Percentiles rank a stretch among this genome's conserved stretches.
These are phyloP conservation scores for Fusarium bactridioides DNA, from an alignment of 2,329 filamentous ascomycete genomes.

Conservation along the genomic window DNA sequence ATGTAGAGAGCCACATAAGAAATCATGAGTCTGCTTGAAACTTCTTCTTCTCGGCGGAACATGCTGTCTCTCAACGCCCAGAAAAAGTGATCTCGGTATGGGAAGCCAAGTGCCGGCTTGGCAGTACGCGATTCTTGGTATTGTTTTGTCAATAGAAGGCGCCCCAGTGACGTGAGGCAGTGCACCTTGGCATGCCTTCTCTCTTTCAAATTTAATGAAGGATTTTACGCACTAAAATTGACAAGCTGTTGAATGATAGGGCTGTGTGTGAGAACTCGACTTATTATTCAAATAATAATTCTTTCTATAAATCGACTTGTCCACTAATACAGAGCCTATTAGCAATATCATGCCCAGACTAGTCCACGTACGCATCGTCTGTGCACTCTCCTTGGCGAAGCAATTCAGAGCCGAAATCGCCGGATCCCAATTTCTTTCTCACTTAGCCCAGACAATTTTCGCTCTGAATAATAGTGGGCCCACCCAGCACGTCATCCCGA, in stretches of 20 bases:
- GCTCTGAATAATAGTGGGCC: not conserved
- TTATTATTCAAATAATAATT: not conserved
- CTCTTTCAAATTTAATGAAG: fast-evolving
- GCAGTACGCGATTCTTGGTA: not conserved
- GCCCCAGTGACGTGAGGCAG: not conserved
- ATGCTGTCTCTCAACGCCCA: not conserved
- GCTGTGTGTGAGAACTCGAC: too few relatives aligned
- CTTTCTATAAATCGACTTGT: not conserved
- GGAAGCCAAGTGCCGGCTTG: constrained; percentile 10
- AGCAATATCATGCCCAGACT: not conserved
- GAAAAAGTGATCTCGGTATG: constrained; percentile 2
- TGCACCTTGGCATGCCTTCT: not conserved
- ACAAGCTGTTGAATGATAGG: not conserved
- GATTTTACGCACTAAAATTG: not conserved
- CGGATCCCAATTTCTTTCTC: not conserved
- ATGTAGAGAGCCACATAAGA: too few relatives aligned
- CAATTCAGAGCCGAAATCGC: constrained; percentile 17
- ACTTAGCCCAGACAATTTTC: not conserved
- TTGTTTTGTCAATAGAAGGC: not conserved
- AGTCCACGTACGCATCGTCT: constrained; percentile 11
- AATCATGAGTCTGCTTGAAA: too few relatives aligned
- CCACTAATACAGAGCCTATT: not conserved
- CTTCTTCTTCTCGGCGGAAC: fast-evolving
- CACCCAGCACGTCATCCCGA: constrained; percentile 25
- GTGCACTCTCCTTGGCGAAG: constrained; percentile 17